Base-by-base conservation (phyloP, 208 protist species). In the Tritrichomonas foetus region DNA sequence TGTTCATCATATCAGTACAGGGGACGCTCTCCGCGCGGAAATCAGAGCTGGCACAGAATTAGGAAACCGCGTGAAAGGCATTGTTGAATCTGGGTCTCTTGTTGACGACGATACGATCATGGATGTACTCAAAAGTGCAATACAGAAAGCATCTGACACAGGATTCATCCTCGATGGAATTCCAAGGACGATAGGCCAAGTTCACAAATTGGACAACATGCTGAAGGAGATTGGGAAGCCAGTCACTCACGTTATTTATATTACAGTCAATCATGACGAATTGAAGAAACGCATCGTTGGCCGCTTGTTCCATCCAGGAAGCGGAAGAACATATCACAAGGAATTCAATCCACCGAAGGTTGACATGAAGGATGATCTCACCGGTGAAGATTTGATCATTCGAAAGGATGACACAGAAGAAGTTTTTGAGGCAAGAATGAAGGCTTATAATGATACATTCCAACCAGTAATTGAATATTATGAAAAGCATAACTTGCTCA, bases 371-470 rank as follows among this genome's bases (percentile, higher is more conserved):
- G 95, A 96, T 93, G 95, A 96, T 72, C 36, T 94, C 30, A 96
- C 95, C 9, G 95, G 95, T 13, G 95, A 96, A 93, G 94, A 64
- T 14, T 49, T 96, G 0, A 80, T 96, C 33, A 84, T 95, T 36
- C 66, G 95, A 78, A 55, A 39, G 39, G 95, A 96, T 93, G 95
- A 96, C 82, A 96, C 94, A 9, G 66, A 84, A n/a, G 94, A 94
- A 74, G 93, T 94, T 2, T 80, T 96, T 22, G 94, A 66, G 36
- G 93, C 9, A n/a, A 93, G 95, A 36, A 89, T 96, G 50, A 64
- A 93, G 11, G 64, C 82, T 39, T 96, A 95, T 93, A 49, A 94
- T 61, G 33, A 82, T 27, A 78, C 84, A 72, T 94, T 93, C 49
- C 27, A 64, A 39, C 94, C 94, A 57, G 94, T 95, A 11, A 64